Conservation (phyloP, 2,329 filamentous ascomycete genomes). For the Lomentospora prolificans region DNA sequence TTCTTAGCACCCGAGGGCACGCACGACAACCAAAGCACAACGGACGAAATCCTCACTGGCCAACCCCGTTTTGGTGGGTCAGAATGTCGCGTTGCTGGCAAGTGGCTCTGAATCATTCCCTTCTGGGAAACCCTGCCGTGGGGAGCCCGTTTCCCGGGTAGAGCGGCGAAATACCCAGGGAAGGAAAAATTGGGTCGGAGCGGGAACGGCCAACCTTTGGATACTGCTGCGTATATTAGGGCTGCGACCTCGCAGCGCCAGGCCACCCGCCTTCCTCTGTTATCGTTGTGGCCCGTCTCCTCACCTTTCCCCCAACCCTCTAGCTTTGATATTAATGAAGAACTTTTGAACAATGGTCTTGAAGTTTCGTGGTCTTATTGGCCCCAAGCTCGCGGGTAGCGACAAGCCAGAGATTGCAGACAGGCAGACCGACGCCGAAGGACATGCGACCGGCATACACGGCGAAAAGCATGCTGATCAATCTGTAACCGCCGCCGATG, state of each 20-base stretch:
- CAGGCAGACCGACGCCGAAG: not conserved
- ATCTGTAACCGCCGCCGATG: not conserved
- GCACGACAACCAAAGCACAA: too few relatives aligned
- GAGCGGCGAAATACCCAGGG: too few relatives aligned
- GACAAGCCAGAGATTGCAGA: not conserved
- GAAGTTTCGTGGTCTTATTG: not conserved
- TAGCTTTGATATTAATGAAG: not conserved
- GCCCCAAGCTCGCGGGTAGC: not conserved
- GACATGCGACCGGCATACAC: not conserved
- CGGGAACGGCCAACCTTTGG: not conserved
- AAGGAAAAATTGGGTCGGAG: not conserved
- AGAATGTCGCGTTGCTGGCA: not conserved
- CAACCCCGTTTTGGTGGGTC: not conserved
- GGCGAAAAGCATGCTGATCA: not conserved
- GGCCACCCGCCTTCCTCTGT: not conserved
- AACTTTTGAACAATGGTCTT: not conserved
- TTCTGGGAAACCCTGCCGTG: not conserved
- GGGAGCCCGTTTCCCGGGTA: not conserved
- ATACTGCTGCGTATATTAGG: not conserved
- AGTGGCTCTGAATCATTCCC: not conserved
- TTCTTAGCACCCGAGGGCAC: too few relatives aligned
- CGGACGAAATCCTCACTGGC: too few relatives aligned
- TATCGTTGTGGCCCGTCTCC: not conserved
- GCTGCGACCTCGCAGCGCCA: not conserved
- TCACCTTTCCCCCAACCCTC: not conserved